A percentile compares a stretch with the other conserved stretches of the same genome.
phyloP scores from a whole-genome alignment of 148 eudicot species.

The Camellia sinensis region DNA sequence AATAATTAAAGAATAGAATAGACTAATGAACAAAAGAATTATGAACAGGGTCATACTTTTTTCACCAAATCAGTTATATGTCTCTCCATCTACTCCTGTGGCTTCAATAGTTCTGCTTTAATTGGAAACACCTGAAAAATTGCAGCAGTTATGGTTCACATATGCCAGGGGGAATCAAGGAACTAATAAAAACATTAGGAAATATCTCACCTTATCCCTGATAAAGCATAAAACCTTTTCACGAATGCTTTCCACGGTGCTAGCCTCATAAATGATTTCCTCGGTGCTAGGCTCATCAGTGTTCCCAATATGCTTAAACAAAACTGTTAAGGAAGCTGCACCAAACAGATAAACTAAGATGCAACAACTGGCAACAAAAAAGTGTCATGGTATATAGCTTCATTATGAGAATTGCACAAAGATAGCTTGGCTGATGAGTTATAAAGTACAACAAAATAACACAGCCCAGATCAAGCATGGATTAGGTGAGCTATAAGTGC shows the following conservation, averaged over 20 bases:
- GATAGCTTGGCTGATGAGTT: neutral
- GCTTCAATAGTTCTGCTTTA: constrained; percentile 82
- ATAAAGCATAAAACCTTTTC: constrained; percentile 77
- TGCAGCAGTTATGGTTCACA: neutral
- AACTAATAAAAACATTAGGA: neutral
- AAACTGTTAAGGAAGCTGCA: constrained; percentile 78
- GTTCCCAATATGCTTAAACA: constrained; percentile 72
- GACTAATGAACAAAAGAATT: neutral
- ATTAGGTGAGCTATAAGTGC: neutral
- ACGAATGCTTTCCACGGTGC: constrained; percentile 63
- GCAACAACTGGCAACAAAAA: neutral
- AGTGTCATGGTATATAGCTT: neutral
- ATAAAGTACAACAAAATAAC: neutral
- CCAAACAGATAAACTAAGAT: constrained; percentile 19
- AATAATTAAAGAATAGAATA: neutral
- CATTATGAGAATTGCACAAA: neutral
- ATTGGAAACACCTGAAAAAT: constrained; percentile 75
- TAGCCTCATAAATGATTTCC: constrained; percentile 63
- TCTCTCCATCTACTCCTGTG: constrained; percentile 95
- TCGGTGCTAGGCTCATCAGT: constrained; percentile 60
- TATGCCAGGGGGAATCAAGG: neutral
- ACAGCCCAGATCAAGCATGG: constrained; percentile 7
- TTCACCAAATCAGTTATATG: constrained; percentile 89
- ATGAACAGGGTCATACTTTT: constrained; percentile 41
- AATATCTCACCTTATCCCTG: constrained; percentile 68